Percentiles rank a stretch among this genome's conserved stretches.
phyloP scores from a whole-genome alignment of 495 filamentous ascomycete genomes.

The Terfezia claveryi region DNA sequence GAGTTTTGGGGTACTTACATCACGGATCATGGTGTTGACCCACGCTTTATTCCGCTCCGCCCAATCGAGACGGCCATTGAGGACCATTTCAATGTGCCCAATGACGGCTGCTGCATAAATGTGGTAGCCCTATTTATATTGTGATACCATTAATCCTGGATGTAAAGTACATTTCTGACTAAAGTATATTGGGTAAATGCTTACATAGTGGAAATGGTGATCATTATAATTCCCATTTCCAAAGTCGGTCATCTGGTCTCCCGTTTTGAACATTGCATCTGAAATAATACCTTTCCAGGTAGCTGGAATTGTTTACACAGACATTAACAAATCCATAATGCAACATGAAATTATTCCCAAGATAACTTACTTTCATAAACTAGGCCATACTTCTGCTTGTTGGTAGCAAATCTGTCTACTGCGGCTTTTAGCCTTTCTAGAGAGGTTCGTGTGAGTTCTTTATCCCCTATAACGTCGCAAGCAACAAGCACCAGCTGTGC shows the following conservation, averaged over 20 bases:
- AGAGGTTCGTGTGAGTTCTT: not conserved
- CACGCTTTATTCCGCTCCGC: slow-evolving; percentile 45
- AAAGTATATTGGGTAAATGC: no score
- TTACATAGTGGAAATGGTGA: slow-evolving; percentile 63
- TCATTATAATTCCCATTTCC: slow-evolving; percentile 83
- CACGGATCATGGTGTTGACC: slow-evolving; percentile 57
- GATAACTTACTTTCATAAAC: slow-evolving; percentile 43
- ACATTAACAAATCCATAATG: no score
- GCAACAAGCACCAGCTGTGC: not conserved
- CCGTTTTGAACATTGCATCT: slow-evolving; percentile 48
- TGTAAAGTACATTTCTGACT: no score
- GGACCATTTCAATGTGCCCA: slow-evolving; percentile 48
- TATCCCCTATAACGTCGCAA: not conserved
- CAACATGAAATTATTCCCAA: no score
- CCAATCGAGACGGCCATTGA: slow-evolving; percentile 27
- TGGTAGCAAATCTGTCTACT: slow-evolving; percentile 49
- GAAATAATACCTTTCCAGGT: slow-evolving; percentile 71
- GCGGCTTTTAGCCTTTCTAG: slow-evolving; percentile 35
- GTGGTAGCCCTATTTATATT: slow-evolving; percentile 41
- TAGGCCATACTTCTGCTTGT: slow-evolving; percentile 53
- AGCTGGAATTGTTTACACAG: not conserved
- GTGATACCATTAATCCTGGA: no score
- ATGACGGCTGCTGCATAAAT: slow-evolving; percentile 73
- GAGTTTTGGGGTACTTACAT: slow-evolving; percentile 46
- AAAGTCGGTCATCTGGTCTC: slow-evolving; percentile 48